A percentile compares a stretch with the other conserved stretches of the same genome.
phyloP scores from a whole-genome alignment of 306 rosid genomes.

The Fragaria nilgerrensis region DNA sequence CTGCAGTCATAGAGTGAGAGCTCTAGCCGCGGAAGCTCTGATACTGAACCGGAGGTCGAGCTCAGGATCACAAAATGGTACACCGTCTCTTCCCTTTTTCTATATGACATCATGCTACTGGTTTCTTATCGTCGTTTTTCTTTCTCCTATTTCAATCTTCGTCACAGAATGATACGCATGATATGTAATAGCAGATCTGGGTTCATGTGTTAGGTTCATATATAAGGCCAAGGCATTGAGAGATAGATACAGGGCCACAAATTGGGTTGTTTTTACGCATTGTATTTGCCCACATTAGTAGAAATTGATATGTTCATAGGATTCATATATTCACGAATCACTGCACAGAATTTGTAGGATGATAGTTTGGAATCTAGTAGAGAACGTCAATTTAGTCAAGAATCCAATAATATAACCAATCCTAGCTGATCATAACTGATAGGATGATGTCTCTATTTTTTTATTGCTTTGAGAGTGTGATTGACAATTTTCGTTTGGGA shows the following conservation, averaged over 20 bases:
- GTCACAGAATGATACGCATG: neutral
- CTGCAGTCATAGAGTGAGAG: neutral
- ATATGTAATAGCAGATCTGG: slow-evolving; percentile 7
- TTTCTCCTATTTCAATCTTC: neutral
- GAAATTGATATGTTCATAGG: neutral
- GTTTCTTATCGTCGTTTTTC: neutral
- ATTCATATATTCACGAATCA: neutral
- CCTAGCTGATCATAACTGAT: neutral
- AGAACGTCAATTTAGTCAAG: neutral
- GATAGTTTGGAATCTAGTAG: neutral
- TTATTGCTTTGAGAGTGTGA: neutral
- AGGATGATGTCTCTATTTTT: neutral
- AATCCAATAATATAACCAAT: neutral
- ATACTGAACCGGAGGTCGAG: slow-evolving; percentile 18
- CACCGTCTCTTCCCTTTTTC: neutral
- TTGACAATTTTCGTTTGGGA: neutral
- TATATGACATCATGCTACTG: neutral
- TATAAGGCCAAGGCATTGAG: neutral
- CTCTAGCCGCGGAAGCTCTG: slow-evolving; percentile 21
- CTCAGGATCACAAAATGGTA: slow-evolving; percentile 28
- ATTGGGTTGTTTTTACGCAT: neutral
- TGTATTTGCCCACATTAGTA: neutral
- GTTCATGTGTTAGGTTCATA: neutral
- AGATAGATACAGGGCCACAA: neutral
- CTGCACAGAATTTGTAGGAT: neutral